Conservation (phyloP, 129 eudicot species). For the Escallonia herrerae region DNA sequence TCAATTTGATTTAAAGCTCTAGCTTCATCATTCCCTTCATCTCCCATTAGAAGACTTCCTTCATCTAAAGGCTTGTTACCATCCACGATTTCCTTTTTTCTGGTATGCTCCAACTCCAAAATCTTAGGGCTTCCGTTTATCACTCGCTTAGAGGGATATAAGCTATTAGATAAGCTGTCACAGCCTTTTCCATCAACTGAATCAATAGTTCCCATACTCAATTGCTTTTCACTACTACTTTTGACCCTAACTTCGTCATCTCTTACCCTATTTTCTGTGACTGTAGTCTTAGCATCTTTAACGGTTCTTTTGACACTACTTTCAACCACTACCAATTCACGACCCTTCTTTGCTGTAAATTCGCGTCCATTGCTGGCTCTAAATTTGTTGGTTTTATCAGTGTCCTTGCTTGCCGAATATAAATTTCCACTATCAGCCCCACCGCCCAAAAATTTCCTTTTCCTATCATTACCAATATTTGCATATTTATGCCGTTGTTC, state of each 20-base stretch:
- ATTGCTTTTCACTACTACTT: conserved; percentile 18
- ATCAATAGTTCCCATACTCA: conserved; percentile 11
- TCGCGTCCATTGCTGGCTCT: conserved; percentile 20
- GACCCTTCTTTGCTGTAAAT: conserved; percentile 22
- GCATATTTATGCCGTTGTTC: conserved; percentile 20
- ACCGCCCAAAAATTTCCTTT: conserved; percentile 28
- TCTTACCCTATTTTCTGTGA: conserved; percentile 12
- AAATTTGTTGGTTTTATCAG: conserved; percentile 22
- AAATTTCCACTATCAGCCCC: conserved; percentile 7
- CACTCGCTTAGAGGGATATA: conserved; percentile 8
- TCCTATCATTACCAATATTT: conserved; percentile 25
- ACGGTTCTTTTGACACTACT: conserved; percentile 10
- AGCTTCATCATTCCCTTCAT: conserved; percentile 18
- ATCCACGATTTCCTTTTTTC: conserved; percentile 3
- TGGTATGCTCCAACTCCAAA: conserved; percentile 6
- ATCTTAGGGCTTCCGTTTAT: conserved; percentile 2
- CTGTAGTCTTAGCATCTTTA: conserved; percentile 15
- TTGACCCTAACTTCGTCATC: conserved; percentile 17
- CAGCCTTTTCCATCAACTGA: conserved; percentile 5
- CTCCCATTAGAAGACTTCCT: conserved; percentile 18
- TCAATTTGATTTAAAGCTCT: conserved; percentile 29
- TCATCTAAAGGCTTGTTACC: conserved; percentile 9
- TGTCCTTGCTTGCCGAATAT: conserved; percentile 15
- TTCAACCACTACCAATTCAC: conserved; percentile 18
- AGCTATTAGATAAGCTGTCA: not conserved